Evolutionary conservation across 2,329 filamentous ascomycete species (phyloP), one percentile per base, ranked within the genome.

Genomic region (Bipolaris cookei): DNA sequence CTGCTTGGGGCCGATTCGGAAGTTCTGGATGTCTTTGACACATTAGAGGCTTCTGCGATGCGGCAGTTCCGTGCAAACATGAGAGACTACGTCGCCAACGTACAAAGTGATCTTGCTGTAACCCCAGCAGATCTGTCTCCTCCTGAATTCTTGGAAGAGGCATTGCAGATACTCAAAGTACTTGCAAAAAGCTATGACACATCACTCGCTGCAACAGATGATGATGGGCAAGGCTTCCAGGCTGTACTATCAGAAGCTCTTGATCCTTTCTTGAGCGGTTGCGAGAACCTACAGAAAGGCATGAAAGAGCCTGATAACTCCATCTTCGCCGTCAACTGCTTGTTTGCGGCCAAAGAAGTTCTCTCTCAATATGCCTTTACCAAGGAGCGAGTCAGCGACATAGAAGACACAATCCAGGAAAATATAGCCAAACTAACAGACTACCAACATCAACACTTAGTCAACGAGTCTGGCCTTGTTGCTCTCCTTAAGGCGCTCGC

Each of bases 101-200:
- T 93, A 1, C 91, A 95, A 65, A 83, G 83, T 32, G 88, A 95
- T 54, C 84, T 90, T 34, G 84, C 90, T 38, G 82, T 87, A 20
- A 84, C 88, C 2, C 87, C 92, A 1, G 78, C 84, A n/a, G 88
- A 96, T 69, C 82, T 96, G 2, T 86, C 86, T 0, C 87, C 90
- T 0, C 94, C 94, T 0, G 84, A 89, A 14, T 97, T 97, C 76
- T 79, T 98, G 0, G 81, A 87, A 35, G 90, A 96, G 54, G 89
- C 92, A 5, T 81, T 99, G 1, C 88, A 92, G 63, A 90, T 90
- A 64, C 81, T 99, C 7, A 85, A 83, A 34, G 83, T 86, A 5
- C 88, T 98, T 48, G 90, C 97, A 82, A 90, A 90, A 72, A 95
- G 90, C 18, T 94, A 93, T 70, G 92, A 96, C 64, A 90, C 90